These are phyloP conservation scores for Phytopythium ostracodes DNA, from an alignment of 352 stramenopile species.

Conservation along the genomic window DNA sequence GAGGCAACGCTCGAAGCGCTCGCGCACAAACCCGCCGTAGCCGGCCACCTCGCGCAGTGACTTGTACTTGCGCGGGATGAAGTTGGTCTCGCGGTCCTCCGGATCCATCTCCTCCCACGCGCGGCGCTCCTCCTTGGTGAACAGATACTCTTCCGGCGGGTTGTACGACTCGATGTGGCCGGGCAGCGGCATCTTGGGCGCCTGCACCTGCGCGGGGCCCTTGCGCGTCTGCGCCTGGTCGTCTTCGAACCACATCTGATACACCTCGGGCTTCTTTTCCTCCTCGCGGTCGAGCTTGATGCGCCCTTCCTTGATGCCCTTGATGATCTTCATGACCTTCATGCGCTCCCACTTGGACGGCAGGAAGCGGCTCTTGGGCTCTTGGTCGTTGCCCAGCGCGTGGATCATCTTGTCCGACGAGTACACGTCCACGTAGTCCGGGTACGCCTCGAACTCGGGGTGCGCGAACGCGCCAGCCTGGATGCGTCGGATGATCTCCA, in stretches of 20 bases:
- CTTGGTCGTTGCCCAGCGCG: conserved; percentile 82
- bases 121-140: conserved; percentile 94
- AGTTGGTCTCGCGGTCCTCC: conserved; percentile 95
- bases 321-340: conserved; percentile 96
- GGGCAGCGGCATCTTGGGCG: conserved; percentile 97
- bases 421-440: conserved; percentile 89
- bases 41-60: conserved; percentile 95
- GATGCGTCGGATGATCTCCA: conserved; percentile 98
- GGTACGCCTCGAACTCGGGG: conserved; percentile 90
- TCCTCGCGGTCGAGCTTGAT: conserved; percentile 92
- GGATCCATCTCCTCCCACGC: conserved; percentile 95
- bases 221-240: conserved; percentile 88
- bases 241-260: conserved; percentile 92
- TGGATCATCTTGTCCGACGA: conserved; percentile 88
- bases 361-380: conserved; percentile 93
- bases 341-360: conserved; percentile 98
- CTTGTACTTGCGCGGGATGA: conserved; percentile 97
- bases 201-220: conserved; percentile 94
- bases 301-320: conserved; percentile 95
- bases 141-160: conserved; percentile 98
- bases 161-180: conserved; percentile 99
- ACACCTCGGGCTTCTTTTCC: conserved; percentile 89
- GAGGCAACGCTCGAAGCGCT: conserved; percentile 99
- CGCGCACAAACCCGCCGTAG: conserved; percentile 96
- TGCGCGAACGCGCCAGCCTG: conserved; percentile 91